Evolutionary conservation across 2,329 filamentous ascomycete genomes (phyloP).

Genomic region (Fusarium brachygibbosum): DNA sequence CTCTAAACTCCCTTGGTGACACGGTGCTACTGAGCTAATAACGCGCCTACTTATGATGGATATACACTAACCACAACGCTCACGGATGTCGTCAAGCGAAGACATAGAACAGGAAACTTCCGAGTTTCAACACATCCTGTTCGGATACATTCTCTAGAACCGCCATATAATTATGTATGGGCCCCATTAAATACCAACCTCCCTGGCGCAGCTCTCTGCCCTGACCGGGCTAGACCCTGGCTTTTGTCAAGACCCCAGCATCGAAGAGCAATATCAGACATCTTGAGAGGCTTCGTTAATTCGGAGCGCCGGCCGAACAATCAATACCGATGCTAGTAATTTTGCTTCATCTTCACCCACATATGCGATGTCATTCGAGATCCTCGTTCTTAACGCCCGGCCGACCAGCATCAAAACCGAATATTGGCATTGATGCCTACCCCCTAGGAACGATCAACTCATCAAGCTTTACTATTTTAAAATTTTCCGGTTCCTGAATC

Average conservation of each 20-base stretch:
- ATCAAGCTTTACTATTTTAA: slow-evolving; percentile 30
- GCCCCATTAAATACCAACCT: slow-evolving; percentile 28
- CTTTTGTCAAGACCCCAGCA: slow-evolving; percentile 6
- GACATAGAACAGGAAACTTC: slow-evolving; percentile 15
- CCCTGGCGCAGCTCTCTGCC: neutral
- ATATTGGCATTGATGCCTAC: slow-evolving; percentile 18
- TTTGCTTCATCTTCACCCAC: slow-evolving; percentile 21
- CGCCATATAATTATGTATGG: slow-evolving; percentile 18
- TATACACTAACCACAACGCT: slow-evolving; percentile 30
- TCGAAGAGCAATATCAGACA: slow-evolving; percentile 16
- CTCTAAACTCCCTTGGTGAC: slow-evolving; percentile 15
- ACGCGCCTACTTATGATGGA: slow-evolving; percentile 6
- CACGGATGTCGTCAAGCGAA: slow-evolving; percentile 19
- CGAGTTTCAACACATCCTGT: slow-evolving; percentile 31
- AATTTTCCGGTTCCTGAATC: slow-evolving; percentile 27
- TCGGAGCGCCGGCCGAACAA: slow-evolving; percentile 33
- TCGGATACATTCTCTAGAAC: slow-evolving; percentile 46
- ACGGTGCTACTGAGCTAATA: slow-evolving; percentile 24
- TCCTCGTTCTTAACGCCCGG: slow-evolving; percentile 13
- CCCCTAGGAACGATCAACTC: slow-evolving; percentile 26
- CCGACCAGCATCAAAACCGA: slow-evolving; percentile 12
- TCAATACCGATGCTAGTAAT: slow-evolving; percentile 14
- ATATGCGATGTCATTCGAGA: slow-evolving; percentile 20
- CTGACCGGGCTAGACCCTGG: neutral
- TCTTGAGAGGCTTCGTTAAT: slow-evolving; percentile 21